These are phyloP conservation scores for Colletotrichum euphorbiae DNA, from an alignment of 2,329 filamentous ascomycete species.

Conservation along the genomic window DNA sequence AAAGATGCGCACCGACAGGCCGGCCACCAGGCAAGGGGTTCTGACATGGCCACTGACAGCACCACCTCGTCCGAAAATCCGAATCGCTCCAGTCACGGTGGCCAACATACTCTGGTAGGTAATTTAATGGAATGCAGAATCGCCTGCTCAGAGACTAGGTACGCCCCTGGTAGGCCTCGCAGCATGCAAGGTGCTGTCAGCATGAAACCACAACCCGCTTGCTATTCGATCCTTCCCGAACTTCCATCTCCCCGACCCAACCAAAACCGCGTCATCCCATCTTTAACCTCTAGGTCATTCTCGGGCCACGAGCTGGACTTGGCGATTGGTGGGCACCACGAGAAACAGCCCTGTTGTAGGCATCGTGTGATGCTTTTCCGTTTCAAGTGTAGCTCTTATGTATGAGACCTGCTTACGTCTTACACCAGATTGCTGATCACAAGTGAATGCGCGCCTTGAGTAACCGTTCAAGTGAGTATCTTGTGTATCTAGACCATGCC, in stretches of 20 bases:
- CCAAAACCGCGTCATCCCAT: constrained; percentile 8
- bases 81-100: too few species aligned
- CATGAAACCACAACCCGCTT: constrained; percentile 22
- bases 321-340: constrained; percentile 20
- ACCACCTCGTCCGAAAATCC: constrained; percentile 4
- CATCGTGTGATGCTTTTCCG: constrained; percentile 32
- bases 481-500: neutral
- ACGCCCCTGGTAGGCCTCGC: neutral
- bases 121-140: neutral
- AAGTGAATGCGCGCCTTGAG: too few species aligned
- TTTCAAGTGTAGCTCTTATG: neutral
- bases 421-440: too few species aligned
- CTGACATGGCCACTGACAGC: neutral
- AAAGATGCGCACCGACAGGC: constrained; percentile 5
- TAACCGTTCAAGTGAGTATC: too few species aligned
- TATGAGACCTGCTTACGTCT: too few species aligned
- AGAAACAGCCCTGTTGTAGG: neutral
- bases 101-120: too few species aligned
- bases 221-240: constrained; percentile 20
- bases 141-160: neutral
- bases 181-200: constrained; percentile 36
- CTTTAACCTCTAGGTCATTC: constrained; percentile 24
- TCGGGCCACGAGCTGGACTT: constrained; percentile 17
- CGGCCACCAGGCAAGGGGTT: neutral
- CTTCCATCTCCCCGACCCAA: neutral